Evolutionary conservation across 2,329 filamentous ascomycete genomes (phyloP).

Genomic region (Geosmithia putterillii): DNA sequence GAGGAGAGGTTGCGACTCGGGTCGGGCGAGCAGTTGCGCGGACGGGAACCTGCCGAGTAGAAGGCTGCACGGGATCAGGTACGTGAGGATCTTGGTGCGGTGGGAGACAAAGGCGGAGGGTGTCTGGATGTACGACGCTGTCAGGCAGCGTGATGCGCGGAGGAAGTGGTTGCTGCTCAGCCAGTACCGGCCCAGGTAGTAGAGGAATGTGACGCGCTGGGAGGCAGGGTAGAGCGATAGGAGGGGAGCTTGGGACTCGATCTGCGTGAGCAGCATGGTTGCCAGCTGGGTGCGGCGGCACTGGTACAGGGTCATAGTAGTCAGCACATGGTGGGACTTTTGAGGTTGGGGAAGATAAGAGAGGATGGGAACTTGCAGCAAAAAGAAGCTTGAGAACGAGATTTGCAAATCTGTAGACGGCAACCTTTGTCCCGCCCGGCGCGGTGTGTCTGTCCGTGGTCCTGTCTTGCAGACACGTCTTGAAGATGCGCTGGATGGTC

Average conservation of each 20-base stretch:
- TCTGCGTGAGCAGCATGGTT: conserved; percentile 81
- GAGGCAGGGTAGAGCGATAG: conserved; percentile 71
- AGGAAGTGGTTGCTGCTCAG: conserved; percentile 77
- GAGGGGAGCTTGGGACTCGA: conserved; percentile 71
- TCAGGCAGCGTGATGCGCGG: conserved; percentile 61
- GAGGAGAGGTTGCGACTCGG: conserved; percentile 49
- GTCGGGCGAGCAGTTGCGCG: conserved; percentile 48
- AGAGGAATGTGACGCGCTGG: conserved; percentile 84
- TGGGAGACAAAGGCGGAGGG: conserved; percentile 53
- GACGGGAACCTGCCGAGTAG: conserved; percentile 77
- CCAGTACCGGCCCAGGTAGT: conserved; percentile 85
- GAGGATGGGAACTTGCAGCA: conserved; percentile 37
- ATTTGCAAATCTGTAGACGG: conserved; percentile 87
- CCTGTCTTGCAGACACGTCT: conserved; percentile 75
- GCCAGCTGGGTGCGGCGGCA: conserved; percentile 75
- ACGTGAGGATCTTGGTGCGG: conserved; percentile 67
- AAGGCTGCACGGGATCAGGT: conserved; percentile 72
- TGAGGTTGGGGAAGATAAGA: neutral
- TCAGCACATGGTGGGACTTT: neutral
- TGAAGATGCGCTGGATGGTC: conserved; percentile 82
- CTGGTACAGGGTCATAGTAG: no score
- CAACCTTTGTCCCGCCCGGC: conserved; percentile 74
- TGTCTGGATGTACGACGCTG: conserved; percentile 67
- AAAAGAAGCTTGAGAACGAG: conserved; percentile 81
- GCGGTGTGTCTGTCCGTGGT: conserved; percentile 52